These are phyloP conservation scores for Pythium coloratum DNA, from an alignment of 352 stramenopile genomes.

Conservation along the genomic window DNA sequence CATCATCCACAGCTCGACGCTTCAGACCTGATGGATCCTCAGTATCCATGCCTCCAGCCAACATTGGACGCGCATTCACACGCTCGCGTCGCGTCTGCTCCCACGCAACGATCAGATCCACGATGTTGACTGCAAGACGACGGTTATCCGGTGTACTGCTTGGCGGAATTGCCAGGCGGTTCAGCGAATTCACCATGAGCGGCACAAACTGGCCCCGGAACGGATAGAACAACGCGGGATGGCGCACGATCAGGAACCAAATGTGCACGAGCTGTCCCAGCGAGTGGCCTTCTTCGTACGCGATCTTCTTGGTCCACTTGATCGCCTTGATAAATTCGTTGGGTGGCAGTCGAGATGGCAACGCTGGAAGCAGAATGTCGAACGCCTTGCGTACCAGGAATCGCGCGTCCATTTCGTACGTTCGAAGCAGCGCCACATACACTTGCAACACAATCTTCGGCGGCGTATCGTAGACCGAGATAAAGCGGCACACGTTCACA, in stretches of 20 bases:
- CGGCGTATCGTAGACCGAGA: slow-evolving; percentile 95
- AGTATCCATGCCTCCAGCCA: background rate
- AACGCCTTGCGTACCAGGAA: slow-evolving; percentile 94
- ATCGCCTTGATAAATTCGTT: slow-evolving; percentile 96
- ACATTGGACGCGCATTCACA: slow-evolving; percentile 29
- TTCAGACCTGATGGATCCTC: slow-evolving; percentile 10
- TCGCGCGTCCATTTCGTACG: slow-evolving; percentile 93
- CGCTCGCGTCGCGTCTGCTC: slow-evolving; percentile 85
- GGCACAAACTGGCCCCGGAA: slow-evolving; percentile 93
- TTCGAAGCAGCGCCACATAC: slow-evolving; percentile 93
- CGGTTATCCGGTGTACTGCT: slow-evolving; percentile 93
- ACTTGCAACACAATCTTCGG: slow-evolving; percentile 97
- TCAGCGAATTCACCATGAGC: slow-evolving; percentile 96
- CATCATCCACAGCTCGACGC: slow-evolving; percentile 1
- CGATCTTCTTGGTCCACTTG: slow-evolving; percentile 97
- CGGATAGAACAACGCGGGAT: slow-evolving; percentile 92
- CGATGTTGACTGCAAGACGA: slow-evolving; percentile 91
- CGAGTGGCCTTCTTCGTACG: slow-evolving; percentile 97
- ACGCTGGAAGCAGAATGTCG: slow-evolving; percentile 93
- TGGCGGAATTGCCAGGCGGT: slow-evolving; percentile 92
- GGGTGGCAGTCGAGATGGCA: slow-evolving; percentile 86
- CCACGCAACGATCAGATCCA: slow-evolving; percentile 97
- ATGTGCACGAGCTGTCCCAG: slow-evolving; percentile 96
- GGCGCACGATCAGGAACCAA: slow-evolving; percentile 96
- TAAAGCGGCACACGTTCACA: slow-evolving; percentile 97